Evolutionary conservation across 164 flowering plant genomes (phyloP), one percentile per base, ranked within the genome.

Genomic region (Tetrastigma voinierianum): DNA sequence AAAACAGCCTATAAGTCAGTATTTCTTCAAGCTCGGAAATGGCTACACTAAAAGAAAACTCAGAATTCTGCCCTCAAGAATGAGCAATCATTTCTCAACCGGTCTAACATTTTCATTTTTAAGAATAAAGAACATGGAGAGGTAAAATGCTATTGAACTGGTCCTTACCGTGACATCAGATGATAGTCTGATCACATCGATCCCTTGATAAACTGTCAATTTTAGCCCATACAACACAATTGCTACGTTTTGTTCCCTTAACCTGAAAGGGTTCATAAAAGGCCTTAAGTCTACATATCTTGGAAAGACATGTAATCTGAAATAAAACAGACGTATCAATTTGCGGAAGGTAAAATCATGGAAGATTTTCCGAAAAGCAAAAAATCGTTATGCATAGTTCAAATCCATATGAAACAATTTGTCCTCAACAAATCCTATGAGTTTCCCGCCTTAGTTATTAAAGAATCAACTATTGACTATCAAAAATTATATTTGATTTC

Each of bases 191-290:
- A 89, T 86, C 24, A 90, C 68, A 43, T n/a, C n/a, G n/a, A n/a
- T 92, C 96, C 77, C 93, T 85, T 5, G 73, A 91, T 65, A 95
- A 65, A 62, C 16, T 77, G 72, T 95, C 99, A 61, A 96, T 92
- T 86, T 95, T 95, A 6, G 97, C 89, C 99, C 99, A 95, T n/a
- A 95, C 79, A 67, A 95, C 66, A 72, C 99, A 95, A 76, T 87
- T 92, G 60, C 54, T 78, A 66, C 97, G 90, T 18, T 75, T 61
- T 17, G 87, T 76, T 72, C 67, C 83, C 66, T 86, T 69, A 19
- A 91, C 83, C 98, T 94, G 91, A 71, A 79, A 78, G 59, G 53
- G 3, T 60, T 48, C 12, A 63, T 9, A 2, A 16, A 3, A 57
- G 59, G 40, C 1, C 16, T 46, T 24, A 62, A 55, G 43, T 32